Evolutionary conservation across 805 yeast genomes (phyloP), one percentile per base, ranked within the genome.

Genomic region (Starmerella gropengiesseri): DNA sequence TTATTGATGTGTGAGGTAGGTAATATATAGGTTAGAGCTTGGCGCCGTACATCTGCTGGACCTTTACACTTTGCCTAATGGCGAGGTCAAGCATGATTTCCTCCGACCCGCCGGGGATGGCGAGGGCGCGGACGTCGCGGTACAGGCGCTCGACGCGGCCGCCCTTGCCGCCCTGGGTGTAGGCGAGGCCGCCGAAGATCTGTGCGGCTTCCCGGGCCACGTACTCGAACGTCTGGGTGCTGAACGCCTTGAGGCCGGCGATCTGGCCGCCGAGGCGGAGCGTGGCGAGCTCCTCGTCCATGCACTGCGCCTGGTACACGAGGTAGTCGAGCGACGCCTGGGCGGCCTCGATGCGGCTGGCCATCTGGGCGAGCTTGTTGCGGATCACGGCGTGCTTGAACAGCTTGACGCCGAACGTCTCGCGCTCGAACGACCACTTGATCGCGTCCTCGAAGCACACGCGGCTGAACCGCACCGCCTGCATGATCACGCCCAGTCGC

Each of bases 101-200:
- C 50, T 65, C 69, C 8, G 69, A 64, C 5, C 70, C 70, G 29
- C 70, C 70, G n/a, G 70, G 70, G 32, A 65, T 66, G 16, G 70
- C 66, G 43, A 60, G 60, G 9, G 70, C 69, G 4, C 69, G 57
- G 22, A 64, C 69, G 43, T 66, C 70, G 27, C 70, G 57, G 57
- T 64, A 66, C 31, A 66, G 50, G 13, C 70, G 62, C 56, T 65
- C 70, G 36, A 66, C 67, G 46, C 60, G 61, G 18, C 65, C 69
- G 41, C 66, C 70, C 49, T 59, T 62, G 30, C 70, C 70, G 27
- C 70, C 70, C 16, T 63, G 62, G 35, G 68, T 65, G 52, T 65
- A 65, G 16, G 67, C 46, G 18, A 65, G 56, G 31, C 70, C 70
- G 31, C 70, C 70, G 50, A 66, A 65, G 50, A 65, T 60, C 56